Base-by-base conservation (phyloP, 2,329 filamentous ascomycete genomes). In the Lachnellula subtilissima region DNA sequence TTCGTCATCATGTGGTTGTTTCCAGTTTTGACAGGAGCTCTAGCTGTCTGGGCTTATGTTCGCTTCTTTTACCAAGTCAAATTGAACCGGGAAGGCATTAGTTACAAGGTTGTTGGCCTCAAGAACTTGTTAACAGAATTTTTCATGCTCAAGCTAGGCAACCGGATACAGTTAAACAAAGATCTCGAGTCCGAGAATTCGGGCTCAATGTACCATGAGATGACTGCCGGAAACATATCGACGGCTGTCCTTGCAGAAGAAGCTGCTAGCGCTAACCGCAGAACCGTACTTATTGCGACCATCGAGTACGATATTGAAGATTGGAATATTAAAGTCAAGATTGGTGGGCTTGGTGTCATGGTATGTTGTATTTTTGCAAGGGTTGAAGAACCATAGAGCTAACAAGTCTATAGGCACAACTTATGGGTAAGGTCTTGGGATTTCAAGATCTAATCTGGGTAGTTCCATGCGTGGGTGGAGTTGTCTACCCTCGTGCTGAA, bases 291-390 rank as follows among this genome's bases (percentile, higher is more conserved):
- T 22, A 85, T 88, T 52, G 85, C 83, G 12, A 87, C 85, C 6
- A 86, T 88, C 82, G 85, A 88, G 69, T 88, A 88, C 70, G 83
- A 87, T 59, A 87, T 88, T 58, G 82, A 85, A 54, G 85, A 88
- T 66, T 87, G 85, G 82, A 76, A 72, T 4, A 84, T 88, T 71
- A 87, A 86, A 70, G 84, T 88, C 71, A 88, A 88, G 71, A 88
- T 88, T 48, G 85, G 85, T 57, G 85, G 85, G 58, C 74, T 88
- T 4, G 85, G 85, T 68, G 84, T 87, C 58, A 88, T 88, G 84
- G 84, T 32, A 32, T 32, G 9, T 32, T 36, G 9, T 35, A 35
- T 11, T n/a, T 73, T 70, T 53, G 73, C 28, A 32, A 32, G 28
- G 28, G 3, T 9, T 8, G 28, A 32, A 32, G 28, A 9, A 9